phyloP scores from a whole-genome alignment of 768 basidiomycete species.

The Lactifluus pinguis region DNA sequence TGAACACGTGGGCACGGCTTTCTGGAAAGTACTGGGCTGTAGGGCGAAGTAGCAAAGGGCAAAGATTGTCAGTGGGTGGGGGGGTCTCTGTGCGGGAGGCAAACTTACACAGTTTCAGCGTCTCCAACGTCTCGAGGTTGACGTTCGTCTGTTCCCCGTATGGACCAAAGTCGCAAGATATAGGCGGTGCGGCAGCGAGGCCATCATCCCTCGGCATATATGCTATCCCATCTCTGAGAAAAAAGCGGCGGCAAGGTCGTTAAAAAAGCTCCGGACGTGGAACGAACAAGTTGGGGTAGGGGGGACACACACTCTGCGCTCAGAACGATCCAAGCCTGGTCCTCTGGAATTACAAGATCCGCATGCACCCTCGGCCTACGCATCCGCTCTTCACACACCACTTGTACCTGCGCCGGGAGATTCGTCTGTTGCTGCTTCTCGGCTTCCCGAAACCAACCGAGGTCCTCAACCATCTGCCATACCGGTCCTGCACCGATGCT shows the following conservation, averaged over 20 bases:
- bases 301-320: conserved; percentile 36
- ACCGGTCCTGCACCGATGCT: conserved; percentile 69
- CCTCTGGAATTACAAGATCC: conserved; percentile 30
- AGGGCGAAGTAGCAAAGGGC: neutral
- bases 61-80: neutral
- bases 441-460: conserved; percentile 70
- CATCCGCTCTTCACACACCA: neutral
- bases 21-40: conserved; percentile 53
- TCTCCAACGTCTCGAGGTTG: conserved; percentile 46
- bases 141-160: conserved; percentile 42
- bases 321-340: conserved; percentile 31
- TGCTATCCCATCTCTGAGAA: conserved; percentile 43
- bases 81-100: neutral
- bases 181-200: conserved; percentile 38
- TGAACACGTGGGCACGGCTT: conserved; percentile 63
- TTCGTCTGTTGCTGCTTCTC: conserved; percentile 27
- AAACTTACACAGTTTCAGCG: conserved; percentile 47
- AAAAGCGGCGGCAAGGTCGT: neutral
- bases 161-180: conserved; percentile 62
- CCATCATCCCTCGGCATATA: conserved; percentile 50
- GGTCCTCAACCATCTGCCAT: conserved; percentile 73
- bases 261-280: neutral
- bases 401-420: neutral
- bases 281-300: neutral
- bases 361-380: conserved; percentile 45